Base-by-base conservation (phyloP, 306 rosid genomes). In the Comarum palustre region DNA sequence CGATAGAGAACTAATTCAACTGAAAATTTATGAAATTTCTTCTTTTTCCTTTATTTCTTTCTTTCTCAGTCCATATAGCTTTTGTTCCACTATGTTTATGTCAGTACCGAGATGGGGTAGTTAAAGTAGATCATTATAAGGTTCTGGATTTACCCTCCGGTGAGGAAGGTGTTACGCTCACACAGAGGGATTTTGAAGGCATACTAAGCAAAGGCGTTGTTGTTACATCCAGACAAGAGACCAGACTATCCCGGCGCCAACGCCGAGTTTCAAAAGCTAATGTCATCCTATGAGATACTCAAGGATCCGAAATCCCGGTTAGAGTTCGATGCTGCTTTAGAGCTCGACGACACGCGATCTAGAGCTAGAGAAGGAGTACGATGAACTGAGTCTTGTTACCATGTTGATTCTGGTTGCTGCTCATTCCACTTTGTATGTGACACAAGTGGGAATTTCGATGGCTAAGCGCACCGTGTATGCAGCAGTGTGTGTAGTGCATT, bases 141-240 rank as follows among this genome's bases (percentile, higher is more conserved):
- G 55, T 50, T 19, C 55, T 50, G 2, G 55, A 50, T 17, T 50
- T 50, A 19, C 55, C 55, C 10, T 50, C 24, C 0, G 22, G 55
- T 50, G 24, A 6, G 10, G 24, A 50, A 50, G 55, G 55, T 17
- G 2, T 24, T 50, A 19, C 17, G 1, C 55, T 19, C 22, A 50
- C 24, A 50, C 55, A 50, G 3, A 50, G 3, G 19, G 22, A 50
- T 19, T 50, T 19, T 19, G 22, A 50, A 50, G 55, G 55, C 55
- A 50, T 50, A 50, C 22, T 6, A 8, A 50, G 55, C 55, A 50
- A 50, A 50, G 22, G 55, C 24, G 9, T 19, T 50, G 24, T 24
- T 50, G 10, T 50, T 50, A 24, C 55, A 50, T 50, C 55, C 55
- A 50, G 55, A 50, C 55, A 50, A 50, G 55, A 50, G 55, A 50